These are phyloP conservation scores for Leccinum insolens DNA, from an alignment of 1,284 basidiomycete species.

Conservation along the genomic window DNA sequence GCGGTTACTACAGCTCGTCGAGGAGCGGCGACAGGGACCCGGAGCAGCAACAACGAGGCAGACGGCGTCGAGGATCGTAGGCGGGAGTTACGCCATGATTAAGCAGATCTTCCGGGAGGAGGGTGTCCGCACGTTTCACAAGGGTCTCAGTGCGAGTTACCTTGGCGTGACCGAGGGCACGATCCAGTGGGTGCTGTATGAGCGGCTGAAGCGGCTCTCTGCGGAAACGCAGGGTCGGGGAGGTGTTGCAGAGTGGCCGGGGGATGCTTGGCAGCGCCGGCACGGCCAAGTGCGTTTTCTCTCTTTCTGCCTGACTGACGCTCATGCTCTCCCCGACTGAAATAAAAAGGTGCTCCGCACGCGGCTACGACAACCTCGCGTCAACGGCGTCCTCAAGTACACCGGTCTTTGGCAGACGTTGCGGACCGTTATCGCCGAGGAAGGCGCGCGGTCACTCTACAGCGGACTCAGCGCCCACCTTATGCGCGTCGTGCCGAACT, in stretches of 20 bases:
- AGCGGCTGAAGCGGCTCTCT: conserved; percentile 74
- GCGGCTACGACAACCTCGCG: no score
- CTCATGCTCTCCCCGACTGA: no score
- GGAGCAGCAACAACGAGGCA: background rate
- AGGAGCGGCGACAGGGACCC: conserved; percentile 26
- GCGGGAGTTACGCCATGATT: conserved; percentile 66
- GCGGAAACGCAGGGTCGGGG: conserved; percentile 56
- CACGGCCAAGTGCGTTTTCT: no score
- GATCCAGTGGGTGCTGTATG: conserved; percentile 98
- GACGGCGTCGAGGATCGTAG: conserved; percentile 38
- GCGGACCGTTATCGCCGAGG: no score
- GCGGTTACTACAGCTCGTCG: conserved; percentile 64
- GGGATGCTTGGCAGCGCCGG: no score
- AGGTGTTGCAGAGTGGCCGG: conserved; percentile 66
- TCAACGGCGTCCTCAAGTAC: no score
- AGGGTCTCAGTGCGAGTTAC: conserved; percentile 93
- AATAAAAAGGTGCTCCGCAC: no score
- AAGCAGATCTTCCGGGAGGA: conserved; percentile 79
- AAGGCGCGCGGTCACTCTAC: no score
- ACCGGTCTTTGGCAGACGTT: no score
- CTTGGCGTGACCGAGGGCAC: conserved; percentile 96
- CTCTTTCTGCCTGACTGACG: no score
- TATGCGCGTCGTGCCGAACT: no score
- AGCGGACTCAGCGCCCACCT: no score
- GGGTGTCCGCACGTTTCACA: conserved; percentile 90